Evolutionary conservation across 108 stramenopile genomes (phyloP).

Genomic region (Stephanodiscus minutulus): DNA sequence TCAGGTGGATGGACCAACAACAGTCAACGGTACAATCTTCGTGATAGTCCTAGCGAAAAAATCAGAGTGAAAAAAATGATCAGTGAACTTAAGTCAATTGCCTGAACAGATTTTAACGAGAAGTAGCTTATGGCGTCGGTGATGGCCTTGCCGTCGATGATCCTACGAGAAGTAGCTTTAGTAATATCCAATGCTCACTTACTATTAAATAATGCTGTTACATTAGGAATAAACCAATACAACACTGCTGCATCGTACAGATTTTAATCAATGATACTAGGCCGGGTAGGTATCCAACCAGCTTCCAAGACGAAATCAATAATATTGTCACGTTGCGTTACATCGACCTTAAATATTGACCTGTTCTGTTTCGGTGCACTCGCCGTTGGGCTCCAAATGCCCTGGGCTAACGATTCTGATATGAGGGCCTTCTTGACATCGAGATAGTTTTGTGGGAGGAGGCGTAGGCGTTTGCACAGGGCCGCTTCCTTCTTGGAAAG

Average conservation of each 20-base stretch:
- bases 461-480: slow-evolving; percentile 61
- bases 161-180: no score
- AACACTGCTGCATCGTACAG: background rate
- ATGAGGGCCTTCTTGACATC: slow-evolving; percentile 82
- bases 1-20: no score
- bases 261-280: slow-evolving; percentile 15
- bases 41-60: no score
- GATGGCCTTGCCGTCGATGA: no score
- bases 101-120: no score
- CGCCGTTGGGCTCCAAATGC: slow-evolving; percentile 53
- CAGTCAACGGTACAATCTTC: no score
- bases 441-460: slow-evolving; percentile 72
- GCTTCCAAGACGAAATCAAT: slow-evolving; percentile 81
- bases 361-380: slow-evolving; percentile 27
- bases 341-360: slow-evolving; percentile 72
- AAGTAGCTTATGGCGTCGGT: no score
- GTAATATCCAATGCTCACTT: no score
- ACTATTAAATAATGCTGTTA: slow-evolving; percentile 3
- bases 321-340: slow-evolving; percentile 65
- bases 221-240: background rate
- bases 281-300: slow-evolving; percentile 75
- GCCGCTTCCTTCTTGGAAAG: slow-evolving; percentile 69
- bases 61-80: no score
- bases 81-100: no score
- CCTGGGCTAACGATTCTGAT: slow-evolving; percentile 66